Conservation (phyloP, 169 alveolate genomes). For the Plasmodium relictum region DNA sequence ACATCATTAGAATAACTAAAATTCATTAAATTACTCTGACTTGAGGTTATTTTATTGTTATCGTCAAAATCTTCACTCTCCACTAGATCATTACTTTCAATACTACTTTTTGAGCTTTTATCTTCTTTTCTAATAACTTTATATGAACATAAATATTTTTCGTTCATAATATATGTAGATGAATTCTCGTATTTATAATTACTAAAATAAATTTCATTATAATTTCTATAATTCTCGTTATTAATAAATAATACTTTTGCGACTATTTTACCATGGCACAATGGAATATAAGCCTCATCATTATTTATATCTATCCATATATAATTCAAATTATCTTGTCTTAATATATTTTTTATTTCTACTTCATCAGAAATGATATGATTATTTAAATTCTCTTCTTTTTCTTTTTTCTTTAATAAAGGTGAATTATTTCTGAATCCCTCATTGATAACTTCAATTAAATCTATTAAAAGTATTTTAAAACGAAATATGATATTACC, state of each 20-base stretch:
- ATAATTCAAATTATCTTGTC: constrained; percentile 52
- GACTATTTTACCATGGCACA: constrained; percentile 27
- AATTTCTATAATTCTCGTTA: constrained; percentile 59
- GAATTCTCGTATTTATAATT: constrained; percentile 6
- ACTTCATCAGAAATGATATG: constrained; percentile 60
- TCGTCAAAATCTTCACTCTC: not conserved
- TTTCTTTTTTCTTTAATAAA: constrained; percentile 25
- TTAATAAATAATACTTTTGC: constrained; percentile 72
- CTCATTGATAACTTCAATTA: constrained; percentile 63
- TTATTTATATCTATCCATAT: constrained; percentile 71
- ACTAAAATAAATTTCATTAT: constrained; percentile 56
- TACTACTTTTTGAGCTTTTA: constrained; percentile 9
- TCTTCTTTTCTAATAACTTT: constrained; percentile 12
- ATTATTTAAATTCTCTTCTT: not conserved
- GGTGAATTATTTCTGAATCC: constrained; percentile 49
- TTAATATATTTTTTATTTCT: constrained; percentile 68
- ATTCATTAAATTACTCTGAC: not conserved
- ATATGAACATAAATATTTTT: constrained; percentile 49
- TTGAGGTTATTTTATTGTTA: not conserved
- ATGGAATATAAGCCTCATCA: constrained; percentile 60
- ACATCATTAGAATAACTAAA: constrained; percentile 18
- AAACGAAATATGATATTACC: constrained; percentile 68
- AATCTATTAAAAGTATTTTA: constrained; percentile 39
- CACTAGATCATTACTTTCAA: constrained; percentile 11
- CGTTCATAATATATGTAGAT: constrained; percentile 21